Base-by-base conservation (phyloP, 176 grass and related monocot species). In the Elymus sibiricus region DNA sequence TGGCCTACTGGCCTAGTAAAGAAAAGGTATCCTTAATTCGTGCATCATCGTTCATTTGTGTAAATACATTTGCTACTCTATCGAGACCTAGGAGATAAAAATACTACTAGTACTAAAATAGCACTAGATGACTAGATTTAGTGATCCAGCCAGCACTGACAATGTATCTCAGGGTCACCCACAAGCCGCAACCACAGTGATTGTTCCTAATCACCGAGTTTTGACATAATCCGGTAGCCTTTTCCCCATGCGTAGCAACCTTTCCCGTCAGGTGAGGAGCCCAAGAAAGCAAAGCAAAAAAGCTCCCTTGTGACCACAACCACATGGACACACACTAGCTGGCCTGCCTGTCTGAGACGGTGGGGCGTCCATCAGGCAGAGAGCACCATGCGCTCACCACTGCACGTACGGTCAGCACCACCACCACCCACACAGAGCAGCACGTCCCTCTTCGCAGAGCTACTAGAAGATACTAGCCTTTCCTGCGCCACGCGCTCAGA, bases 401-500 rank as follows among this genome's bases (percentile, higher is more conserved):
- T 16, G 81, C 15, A 83, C 81, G 81, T 31, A 64, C 62, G 62
- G 26, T 29, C 62, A 62, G 53, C 16, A 46, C 26, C 82, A 26
- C 38, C 82, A 47, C 51, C 14, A 42, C 6, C 27, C 70, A 74
- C 16, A 6, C 49, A 53, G 49, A 53, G 49, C 31, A 58, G 42
- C 46, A 67, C 65, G 22, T 21, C 80, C 26, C n/a, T 32, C 55
- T 53, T 44, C 5, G 69, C 40, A 84, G 24, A 74, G 82, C 82
- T 76, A 84, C 82, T 65, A 75, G 70, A 84, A 51, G 27, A 13
- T 84, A n/a, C n/a, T n/a, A 35, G 55, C 82, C 70, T 84, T 83
- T 47, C 29, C 40, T 75, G 53, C 40, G 28, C 66, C 32, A 67
- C n/a, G 27, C 62, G 17, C 21, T 9, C 78, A 82, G 62, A 51